These are phyloP conservation scores for Mycena venus DNA, from an alignment of 768 basidiomycete species.

Conservation along the genomic window DNA sequence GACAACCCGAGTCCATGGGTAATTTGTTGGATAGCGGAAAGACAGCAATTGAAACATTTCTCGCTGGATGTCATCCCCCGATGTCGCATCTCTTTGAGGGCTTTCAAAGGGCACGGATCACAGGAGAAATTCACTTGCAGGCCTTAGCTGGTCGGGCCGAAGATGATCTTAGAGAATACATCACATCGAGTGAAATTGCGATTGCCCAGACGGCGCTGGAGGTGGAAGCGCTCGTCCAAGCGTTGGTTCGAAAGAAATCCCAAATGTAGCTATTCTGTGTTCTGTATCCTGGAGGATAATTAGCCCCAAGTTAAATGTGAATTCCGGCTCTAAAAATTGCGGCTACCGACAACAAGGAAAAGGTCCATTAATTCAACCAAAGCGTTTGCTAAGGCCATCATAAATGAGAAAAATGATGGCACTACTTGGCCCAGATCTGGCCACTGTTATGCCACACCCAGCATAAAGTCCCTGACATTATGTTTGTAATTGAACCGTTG, in stretches of 20 bases:
- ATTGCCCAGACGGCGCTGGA: slow-evolving; percentile 5
- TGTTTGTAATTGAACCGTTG: background rate
- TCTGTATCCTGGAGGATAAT: background rate
- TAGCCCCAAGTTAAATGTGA: no score
- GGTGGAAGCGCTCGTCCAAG: slow-evolving; percentile 23
- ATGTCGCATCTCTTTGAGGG: slow-evolving; percentile 24
- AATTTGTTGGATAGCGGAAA: background rate
- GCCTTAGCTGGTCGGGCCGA: background rate
- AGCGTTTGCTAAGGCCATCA: slow-evolving; percentile 70
- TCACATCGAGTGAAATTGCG: background rate
- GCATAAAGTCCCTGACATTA: slow-evolving; percentile 75
- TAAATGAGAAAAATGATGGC: slow-evolving; percentile 94
- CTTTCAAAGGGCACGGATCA: slow-evolving; percentile 10
- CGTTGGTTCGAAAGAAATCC: background rate
- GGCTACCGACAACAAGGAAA: background rate
- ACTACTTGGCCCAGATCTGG: slow-evolving; percentile 85
- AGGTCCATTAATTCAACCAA: slow-evolving; percentile 43
- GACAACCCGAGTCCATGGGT: no score
- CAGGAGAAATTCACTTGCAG: slow-evolving; percentile 20
- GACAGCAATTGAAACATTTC: slow-evolving; percentile 7
- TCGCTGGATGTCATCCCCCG: slow-evolving; percentile 26
- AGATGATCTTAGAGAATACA: background rate
- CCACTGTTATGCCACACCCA: slow-evolving; percentile 90
- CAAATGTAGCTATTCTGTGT: background rate
- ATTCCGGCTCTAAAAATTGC: background rate